Evolutionary conservation across 1,284 basidiomycete species (phyloP).

Genomic region (Malassezia globosa): DNA sequence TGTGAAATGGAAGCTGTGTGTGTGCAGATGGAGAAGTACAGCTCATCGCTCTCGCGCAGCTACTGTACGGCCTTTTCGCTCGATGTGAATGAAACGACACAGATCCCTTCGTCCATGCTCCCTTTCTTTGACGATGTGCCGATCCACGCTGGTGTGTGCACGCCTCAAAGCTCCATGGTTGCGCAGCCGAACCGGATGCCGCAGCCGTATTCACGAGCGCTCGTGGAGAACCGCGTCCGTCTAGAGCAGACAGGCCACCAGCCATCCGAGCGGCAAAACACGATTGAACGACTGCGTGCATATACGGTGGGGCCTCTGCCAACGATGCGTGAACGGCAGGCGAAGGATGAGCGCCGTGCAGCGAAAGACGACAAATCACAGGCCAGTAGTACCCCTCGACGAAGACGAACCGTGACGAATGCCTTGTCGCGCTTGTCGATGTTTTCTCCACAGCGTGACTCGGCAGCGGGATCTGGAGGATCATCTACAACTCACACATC

Average conservation of each 20-base stretch:
- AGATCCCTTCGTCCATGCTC: neutral
- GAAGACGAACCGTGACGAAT: constrained; percentile 3
- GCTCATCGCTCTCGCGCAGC: constrained; percentile 40
- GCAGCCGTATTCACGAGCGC: constrained; percentile 30
- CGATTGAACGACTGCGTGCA: constrained; percentile 37
- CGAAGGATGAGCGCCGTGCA: neutral
- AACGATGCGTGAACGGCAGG: neutral
- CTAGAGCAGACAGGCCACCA: constrained; percentile 30
- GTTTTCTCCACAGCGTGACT: constrained; percentile 24
- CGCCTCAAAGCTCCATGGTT: constrained; percentile 2
- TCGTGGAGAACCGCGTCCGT: constrained; percentile 27
- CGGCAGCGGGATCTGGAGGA: no score
- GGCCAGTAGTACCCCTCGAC: neutral
- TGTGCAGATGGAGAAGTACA: constrained; percentile 42
- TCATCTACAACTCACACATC: no score
- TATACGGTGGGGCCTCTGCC: constrained; percentile 39
- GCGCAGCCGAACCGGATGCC: neutral
- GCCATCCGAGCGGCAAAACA: constrained; percentile 26
- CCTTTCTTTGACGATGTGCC: constrained; percentile 1
- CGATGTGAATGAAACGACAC: constrained; percentile 17
- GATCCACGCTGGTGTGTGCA: neutral
- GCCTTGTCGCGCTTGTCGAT: constrained; percentile 36
- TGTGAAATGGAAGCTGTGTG: constrained; percentile 45
- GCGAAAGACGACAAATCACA: neutral
- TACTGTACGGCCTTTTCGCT: constrained; percentile 38